These are phyloP conservation scores for Novymonas esmeraldas DNA, from an alignment of 208 protist genomes.

Conservation along the genomic window DNA sequence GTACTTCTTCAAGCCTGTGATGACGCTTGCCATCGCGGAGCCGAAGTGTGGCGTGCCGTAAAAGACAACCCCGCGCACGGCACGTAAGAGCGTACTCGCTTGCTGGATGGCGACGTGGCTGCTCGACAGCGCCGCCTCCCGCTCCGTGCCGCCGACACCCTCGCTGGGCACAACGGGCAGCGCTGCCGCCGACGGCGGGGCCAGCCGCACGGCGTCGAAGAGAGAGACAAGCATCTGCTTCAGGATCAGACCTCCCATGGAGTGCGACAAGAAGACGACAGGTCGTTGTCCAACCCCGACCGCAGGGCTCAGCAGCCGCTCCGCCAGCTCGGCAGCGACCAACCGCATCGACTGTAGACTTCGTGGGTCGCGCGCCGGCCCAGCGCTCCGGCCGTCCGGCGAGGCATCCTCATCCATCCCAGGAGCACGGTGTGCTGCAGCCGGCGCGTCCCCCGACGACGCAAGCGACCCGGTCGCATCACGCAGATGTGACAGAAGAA, in stretches of 20 bases:
- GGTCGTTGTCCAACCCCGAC: conserved; percentile 54
- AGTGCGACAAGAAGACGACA: conserved; percentile 70
- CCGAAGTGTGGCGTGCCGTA: conserved; percentile 81
- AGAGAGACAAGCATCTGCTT: conserved; percentile 66
- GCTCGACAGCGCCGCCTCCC: background rate
- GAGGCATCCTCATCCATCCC: background rate
- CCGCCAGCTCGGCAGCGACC: conserved; percentile 51
- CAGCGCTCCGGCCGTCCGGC: background rate
- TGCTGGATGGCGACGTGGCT: conserved; percentile 10
- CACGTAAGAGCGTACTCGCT: conserved; percentile 34
- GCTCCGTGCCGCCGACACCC: background rate
- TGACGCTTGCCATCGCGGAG: conserved; percentile 56
- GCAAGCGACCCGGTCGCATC: conserved; percentile 14
- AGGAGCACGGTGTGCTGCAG: background rate
- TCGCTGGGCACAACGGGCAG: background rate
- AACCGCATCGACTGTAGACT: conserved; percentile 40
- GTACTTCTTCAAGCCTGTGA: conserved; percentile 55
- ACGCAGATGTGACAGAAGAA: conserved; percentile 12
- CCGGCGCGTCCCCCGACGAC: conserved; percentile 1
- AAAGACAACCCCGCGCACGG: conserved; percentile 66
- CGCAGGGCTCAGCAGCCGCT: conserved; percentile 36
- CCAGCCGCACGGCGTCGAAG: conserved; percentile 22
- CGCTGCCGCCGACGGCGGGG: conserved; percentile 4
- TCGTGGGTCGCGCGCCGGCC: conserved; percentile 8
- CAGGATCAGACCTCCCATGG: conserved; percentile 66